Percentiles rank a stretch among this genome's conserved stretches.
These are phyloP conservation scores for Diutina neorugosa DNA, from an alignment of 1,139 yeast genomes.

Conservation along the genomic window DNA sequence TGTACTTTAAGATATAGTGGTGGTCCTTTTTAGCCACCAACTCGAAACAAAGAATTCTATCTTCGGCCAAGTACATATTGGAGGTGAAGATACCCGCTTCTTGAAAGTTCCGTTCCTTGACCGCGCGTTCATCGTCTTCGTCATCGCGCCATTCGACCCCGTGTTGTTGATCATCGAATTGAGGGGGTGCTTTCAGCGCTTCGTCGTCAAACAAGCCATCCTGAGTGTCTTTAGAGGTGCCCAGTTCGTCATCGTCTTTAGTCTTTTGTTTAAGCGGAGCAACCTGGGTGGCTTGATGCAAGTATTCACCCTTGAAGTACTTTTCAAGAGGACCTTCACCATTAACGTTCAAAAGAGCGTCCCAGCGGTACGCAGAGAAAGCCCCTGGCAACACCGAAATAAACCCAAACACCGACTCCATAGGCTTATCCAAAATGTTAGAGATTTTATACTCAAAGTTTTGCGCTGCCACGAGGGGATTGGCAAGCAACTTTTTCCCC, in stretches of 20 bases:
- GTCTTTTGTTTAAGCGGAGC: background rate
- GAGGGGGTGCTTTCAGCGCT: background rate
- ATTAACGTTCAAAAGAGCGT: conserved; percentile 52
- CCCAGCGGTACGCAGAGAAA: conserved; percentile 70
- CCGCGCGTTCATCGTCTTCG: conserved; percentile 30
- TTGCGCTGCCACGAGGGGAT: conserved; percentile 76
- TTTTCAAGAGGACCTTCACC: conserved; percentile 67
- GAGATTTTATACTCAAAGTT: conserved; percentile 79
- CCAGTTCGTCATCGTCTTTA: conserved; percentile 8
- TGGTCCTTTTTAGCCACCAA: conserved; percentile 58
- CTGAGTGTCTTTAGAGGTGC: background rate
- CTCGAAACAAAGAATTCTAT: conserved; percentile 72
- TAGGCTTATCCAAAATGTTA: conserved; percentile 71
- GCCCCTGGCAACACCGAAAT: conserved; percentile 81
- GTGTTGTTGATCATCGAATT: background rate
- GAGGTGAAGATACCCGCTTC: conserved; percentile 63
- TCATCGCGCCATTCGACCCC: conserved; percentile 9
- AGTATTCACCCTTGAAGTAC: conserved; percentile 68
- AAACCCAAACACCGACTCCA: conserved; percentile 75
- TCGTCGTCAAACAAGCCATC: conserved; percentile 2
- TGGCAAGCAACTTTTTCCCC: conserved; percentile 38
- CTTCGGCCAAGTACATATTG: conserved; percentile 81
- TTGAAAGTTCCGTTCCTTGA: conserved; percentile 30
- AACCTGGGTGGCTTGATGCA: conserved; percentile 36
- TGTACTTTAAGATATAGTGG: conserved; percentile 58